A percentile compares a stretch with the other conserved stretches of the same genome.
Conservation (phyloP, 1,139 yeast genomes). For the Suhomyces atakaporum region DNA sequence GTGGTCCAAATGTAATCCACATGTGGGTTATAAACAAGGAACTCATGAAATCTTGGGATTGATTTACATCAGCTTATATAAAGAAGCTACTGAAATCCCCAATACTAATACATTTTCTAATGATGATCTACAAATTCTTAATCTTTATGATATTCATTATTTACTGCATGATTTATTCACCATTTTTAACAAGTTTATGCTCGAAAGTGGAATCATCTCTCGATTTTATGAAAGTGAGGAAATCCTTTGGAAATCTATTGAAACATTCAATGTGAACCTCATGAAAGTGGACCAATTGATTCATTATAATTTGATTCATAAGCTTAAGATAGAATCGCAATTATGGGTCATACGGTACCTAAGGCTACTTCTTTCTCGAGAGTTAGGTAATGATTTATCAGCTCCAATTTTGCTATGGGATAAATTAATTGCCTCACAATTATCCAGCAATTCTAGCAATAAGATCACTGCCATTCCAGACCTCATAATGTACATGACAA, state of each 20-base stretch:
- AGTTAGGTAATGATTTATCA: slow-evolving; percentile 50
- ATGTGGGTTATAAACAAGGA: slow-evolving; percentile 67
- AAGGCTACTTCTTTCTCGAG: slow-evolving; percentile 58
- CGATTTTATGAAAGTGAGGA: slow-evolving; percentile 47
- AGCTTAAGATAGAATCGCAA: slow-evolving; percentile 57
- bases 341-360: slow-evolving; percentile 71
- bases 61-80: slow-evolving; percentile 50
- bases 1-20: slow-evolving; percentile 55
- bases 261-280: slow-evolving; percentile 47
- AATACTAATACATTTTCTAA: slow-evolving; percentile 33
- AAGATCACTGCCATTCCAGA: slow-evolving; percentile 32
- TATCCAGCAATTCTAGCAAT: slow-evolving; percentile 17
- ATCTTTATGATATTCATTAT: slow-evolving; percentile 41
- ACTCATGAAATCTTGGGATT: slow-evolving; percentile 68
- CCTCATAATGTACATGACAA: slow-evolving; percentile 51
- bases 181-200: slow-evolving; percentile 46
- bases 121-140: slow-evolving; percentile 39
- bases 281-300: slow-evolving; percentile 51
- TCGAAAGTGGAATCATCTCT: slow-evolving; percentile 37
- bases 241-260: slow-evolving; percentile 44
- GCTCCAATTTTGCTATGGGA: slow-evolving; percentile 58
- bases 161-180: slow-evolving; percentile 50
- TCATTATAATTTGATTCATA: slow-evolving; percentile 46
- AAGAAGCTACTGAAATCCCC: slow-evolving; percentile 42
- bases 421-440: slow-evolving; percentile 43